phyloP scores from a whole-genome alignment of 192 early-diverging fungal genomes.

The Mortierella claussenii region DNA sequence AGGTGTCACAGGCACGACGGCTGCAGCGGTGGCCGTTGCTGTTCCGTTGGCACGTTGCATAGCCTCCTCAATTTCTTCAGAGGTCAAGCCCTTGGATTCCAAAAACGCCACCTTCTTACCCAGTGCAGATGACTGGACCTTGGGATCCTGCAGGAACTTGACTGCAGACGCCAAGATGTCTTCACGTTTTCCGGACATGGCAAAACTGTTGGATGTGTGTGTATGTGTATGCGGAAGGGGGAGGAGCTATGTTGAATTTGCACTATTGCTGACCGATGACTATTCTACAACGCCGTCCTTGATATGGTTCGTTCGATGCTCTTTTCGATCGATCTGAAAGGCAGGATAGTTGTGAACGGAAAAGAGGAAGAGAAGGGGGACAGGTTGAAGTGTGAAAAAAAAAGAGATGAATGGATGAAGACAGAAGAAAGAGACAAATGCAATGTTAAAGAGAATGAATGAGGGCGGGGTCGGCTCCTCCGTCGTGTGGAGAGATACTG shows the following conservation, averaged over 20 bases:
- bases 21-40: slow-evolving; percentile 12
- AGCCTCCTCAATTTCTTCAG: slow-evolving; percentile 92
- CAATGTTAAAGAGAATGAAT: neutral
- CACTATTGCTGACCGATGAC: too few relatives aligned
- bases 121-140: slow-evolving; percentile 88
- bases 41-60: slow-evolving; percentile 70
- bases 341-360: neutral
- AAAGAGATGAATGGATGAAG: slow-evolving; percentile 1
- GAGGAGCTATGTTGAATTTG: neutral
- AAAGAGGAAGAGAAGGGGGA: neutral
- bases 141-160: slow-evolving; percentile 92
- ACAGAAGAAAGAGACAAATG: neutral
- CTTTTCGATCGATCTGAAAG: too few relatives aligned
- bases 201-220: neutral
- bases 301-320: too few relatives aligned
- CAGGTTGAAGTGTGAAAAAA: neutral
- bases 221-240: neutral
- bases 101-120: slow-evolving; percentile 96
- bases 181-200: slow-evolving; percentile 65
- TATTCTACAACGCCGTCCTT: too few relatives aligned
- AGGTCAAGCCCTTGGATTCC: slow-evolving; percentile 93
- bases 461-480: neutral
- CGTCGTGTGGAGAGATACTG: neutral
- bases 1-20: neutral
- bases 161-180: slow-evolving; percentile 86